phyloP scores from a whole-genome alignment of 345 rosid genomes.

The Salix dunnii region DNA sequence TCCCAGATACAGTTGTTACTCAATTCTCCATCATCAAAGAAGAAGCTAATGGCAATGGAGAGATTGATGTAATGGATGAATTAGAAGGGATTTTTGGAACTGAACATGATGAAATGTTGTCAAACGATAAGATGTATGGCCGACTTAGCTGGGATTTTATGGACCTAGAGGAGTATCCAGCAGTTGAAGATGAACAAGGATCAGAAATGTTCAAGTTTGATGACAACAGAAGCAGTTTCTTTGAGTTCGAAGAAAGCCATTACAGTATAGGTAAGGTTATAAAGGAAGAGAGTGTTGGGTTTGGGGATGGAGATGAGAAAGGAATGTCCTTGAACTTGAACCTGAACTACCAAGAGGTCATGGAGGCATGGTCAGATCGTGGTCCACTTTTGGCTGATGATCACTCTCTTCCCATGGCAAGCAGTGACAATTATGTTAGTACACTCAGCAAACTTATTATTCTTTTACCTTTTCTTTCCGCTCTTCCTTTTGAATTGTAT shows the following conservation, averaged over 20 bases:
- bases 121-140: background rate
- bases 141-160: conserved; percentile 36
- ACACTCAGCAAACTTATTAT: background rate
- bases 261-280: background rate
- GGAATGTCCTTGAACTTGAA: conserved; percentile 49
- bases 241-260: conserved; percentile 14
- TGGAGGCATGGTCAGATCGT: conserved; percentile 69
- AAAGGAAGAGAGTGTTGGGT: conserved; percentile 34
- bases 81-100: conserved; percentile 32
- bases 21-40: conserved; percentile 9
- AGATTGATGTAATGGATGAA: conserved; percentile 24
- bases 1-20: conserved; percentile 16
- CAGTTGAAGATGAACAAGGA: conserved; percentile 28
- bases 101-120: conserved; percentile 22
- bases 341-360: conserved; percentile 65
- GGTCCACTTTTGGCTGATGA: conserved; percentile 40
- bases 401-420: conserved; percentile 29
- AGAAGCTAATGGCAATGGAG: conserved; percentile 2
- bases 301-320: conserved; percentile 41
- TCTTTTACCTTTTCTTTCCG: background rate
- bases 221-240: background rate
- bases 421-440: conserved; percentile 47
- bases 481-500: background rate
- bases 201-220: conserved; percentile 7
- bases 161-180: conserved; percentile 35